Evolutionary conservation across 2,329 filamentous ascomycete species (phyloP).

Genomic region (Knufia petricola): DNA sequence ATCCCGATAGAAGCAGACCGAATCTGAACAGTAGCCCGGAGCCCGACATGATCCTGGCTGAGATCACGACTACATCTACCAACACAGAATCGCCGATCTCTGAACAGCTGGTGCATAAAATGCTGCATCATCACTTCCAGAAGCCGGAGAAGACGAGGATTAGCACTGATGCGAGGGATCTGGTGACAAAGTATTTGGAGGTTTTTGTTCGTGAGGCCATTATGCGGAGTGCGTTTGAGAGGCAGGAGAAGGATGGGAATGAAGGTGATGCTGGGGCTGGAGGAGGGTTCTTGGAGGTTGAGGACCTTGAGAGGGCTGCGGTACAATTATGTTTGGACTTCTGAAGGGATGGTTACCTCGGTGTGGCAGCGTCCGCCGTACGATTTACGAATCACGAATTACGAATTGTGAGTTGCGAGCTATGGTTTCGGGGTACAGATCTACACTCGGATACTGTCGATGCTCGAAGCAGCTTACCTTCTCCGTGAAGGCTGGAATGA

Average conservation of each 20-base stretch:
- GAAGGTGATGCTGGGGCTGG: slow-evolving; percentile 22
- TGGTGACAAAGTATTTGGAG: slow-evolving; percentile 78
- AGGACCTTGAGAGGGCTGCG: slow-evolving; percentile 80
- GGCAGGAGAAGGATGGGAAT: slow-evolving; percentile 32
- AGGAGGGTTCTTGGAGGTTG: slow-evolving; percentile 49
- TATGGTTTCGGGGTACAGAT: too few species aligned
- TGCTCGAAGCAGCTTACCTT: too few species aligned
- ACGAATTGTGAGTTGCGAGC: too few species aligned
- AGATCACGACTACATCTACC: slow-evolving; percentile 26
- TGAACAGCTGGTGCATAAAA: slow-evolving; percentile 59
- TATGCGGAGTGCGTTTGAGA: slow-evolving; percentile 64
- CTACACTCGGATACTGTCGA: too few species aligned
- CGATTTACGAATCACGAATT: not conserved
- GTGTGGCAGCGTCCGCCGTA: not conserved
- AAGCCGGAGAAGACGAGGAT: slow-evolving; percentile 61
- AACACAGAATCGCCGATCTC: slow-evolving; percentile 48
- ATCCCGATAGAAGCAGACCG: slow-evolving; percentile 35
- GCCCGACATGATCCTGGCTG: slow-evolving; percentile 40
- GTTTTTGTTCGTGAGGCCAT: slow-evolving; percentile 85
- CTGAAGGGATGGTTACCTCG: slow-evolving; percentile 31
- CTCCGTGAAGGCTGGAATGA: too few species aligned
- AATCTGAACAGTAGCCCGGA: slow-evolving; percentile 34
- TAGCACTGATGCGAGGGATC: slow-evolving; percentile 63
- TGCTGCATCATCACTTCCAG: slow-evolving; percentile 71
- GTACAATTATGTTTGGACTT: slow-evolving; percentile 82